Percentiles rank a stretch among this genome's conserved stretches.
Evolutionary conservation across 805 yeast species (phyloP).

Genomic region (Wickerhamomyces hampshirensis): DNA sequence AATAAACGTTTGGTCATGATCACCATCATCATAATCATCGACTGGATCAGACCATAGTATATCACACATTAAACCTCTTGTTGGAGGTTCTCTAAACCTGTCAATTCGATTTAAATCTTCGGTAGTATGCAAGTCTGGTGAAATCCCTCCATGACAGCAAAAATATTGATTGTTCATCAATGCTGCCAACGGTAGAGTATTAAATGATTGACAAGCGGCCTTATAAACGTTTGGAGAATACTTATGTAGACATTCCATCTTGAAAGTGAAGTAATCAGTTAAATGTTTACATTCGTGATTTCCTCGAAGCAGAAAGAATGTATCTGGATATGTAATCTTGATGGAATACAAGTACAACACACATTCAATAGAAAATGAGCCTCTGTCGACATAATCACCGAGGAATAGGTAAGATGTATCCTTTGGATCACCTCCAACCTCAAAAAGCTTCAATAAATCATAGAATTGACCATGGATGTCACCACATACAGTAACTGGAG

Average conservation of each 20-base stretch:
- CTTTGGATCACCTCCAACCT: slow-evolving; percentile 86
- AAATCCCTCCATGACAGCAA: slow-evolving; percentile 94
- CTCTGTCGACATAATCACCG: slow-evolving; percentile 96
- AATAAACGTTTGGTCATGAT: slow-evolving; percentile 42
- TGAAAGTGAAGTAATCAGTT: slow-evolving; percentile 91
- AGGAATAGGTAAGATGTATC: slow-evolving; percentile 74
- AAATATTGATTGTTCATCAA: slow-evolving; percentile 90
- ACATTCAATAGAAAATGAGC: slow-evolving; percentile 83
- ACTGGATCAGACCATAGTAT: slow-evolving; percentile 94
- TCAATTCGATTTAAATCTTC: slow-evolving; percentile 66
- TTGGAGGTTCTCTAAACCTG: slow-evolving; percentile 90
- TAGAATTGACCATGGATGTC: slow-evolving; percentile 96
- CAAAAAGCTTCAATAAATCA: slow-evolving; percentile 85
- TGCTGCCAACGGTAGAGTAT: slow-evolving; percentile 87
- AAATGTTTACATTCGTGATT: slow-evolving; percentile 93
- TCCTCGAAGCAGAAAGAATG: slow-evolving; percentile 82
- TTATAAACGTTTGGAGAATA: slow-evolving; percentile 63
- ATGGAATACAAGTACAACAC: slow-evolving; percentile 70
- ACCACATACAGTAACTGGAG: slow-evolving; percentile 95
- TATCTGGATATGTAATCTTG: slow-evolving; percentile 68
- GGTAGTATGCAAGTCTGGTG: slow-evolving; percentile 72
- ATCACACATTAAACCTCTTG: slow-evolving; percentile 91
- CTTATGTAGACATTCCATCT: slow-evolving; percentile 84
- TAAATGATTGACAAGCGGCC: slow-evolving; percentile 72
- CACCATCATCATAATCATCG: slow-evolving; percentile 78